Evolutionary conservation across 371 early-diverging fungal genomes (phyloP).

Genomic region (Blakeslea trispora): DNA sequence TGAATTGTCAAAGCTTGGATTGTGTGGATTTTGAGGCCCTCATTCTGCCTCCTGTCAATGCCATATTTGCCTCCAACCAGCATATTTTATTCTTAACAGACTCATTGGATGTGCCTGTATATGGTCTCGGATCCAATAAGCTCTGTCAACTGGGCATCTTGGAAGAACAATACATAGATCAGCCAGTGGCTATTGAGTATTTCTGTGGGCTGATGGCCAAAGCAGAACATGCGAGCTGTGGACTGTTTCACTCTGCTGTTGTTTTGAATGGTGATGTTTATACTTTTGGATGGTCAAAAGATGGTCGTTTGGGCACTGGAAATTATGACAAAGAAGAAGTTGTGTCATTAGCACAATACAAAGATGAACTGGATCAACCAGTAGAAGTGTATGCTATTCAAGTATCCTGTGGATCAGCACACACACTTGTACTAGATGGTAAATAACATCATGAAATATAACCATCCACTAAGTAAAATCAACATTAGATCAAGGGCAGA

Average conservation of each 20-base stretch:
- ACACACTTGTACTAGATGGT: conserved; percentile 49
- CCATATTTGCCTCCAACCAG: conserved; percentile 26
- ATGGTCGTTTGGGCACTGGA: conserved; percentile 39
- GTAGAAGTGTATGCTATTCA: conserved; percentile 29
- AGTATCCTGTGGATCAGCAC: conserved; percentile 37
- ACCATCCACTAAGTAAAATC: not conserved
- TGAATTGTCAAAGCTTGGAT: conserved; percentile 12
- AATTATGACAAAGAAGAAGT: conserved; percentile 14
- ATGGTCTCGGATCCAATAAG: conserved; percentile 43
- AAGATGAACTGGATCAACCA: conserved; percentile 18
- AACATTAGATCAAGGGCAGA: conserved; percentile 24
- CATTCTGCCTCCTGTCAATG: conserved; percentile 7
- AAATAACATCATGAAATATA: not conserved
- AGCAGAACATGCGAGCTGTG: conserved; percentile 22
- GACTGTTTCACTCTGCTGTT: conserved; percentile 44
- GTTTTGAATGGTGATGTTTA: conserved; percentile 36
- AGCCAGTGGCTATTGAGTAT: conserved; percentile 25
- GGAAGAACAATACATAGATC: conserved; percentile 8
- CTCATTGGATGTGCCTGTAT: conserved; percentile 20
- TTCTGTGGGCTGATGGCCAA: conserved; percentile 30
- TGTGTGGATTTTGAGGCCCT: not conserved
- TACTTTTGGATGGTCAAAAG: conserved; percentile 45
- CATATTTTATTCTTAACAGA: conserved; percentile 32
- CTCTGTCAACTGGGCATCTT: conserved; percentile 38
- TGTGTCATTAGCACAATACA: conserved; percentile 21